Evolutionary conservation across 164 flowering plant species (phyloP).

Genomic region (Cinnamomum micranthum): DNA sequence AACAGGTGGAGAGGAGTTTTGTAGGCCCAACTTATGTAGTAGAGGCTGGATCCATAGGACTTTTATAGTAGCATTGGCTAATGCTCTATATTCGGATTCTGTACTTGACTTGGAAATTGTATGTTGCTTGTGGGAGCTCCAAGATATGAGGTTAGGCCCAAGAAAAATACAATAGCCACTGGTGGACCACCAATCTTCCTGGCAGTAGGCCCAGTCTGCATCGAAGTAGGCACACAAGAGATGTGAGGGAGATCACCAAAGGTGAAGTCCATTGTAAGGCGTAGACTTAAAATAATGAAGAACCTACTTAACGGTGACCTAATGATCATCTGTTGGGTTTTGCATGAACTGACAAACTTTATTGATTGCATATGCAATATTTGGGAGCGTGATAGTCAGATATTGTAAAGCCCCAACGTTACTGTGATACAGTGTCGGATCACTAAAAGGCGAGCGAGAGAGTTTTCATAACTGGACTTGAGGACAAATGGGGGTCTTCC

Average conservation of each 20-base stretch:
- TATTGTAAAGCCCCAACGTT: background rate
- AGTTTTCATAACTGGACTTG: background rate
- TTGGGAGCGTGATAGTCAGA: background rate
- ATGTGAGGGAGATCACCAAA: background rate
- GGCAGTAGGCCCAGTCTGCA: background rate
- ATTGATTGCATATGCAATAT: background rate
- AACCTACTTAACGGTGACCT: background rate
- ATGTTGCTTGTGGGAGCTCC: no score
- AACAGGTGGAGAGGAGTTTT: background rate
- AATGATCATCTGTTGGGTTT: rapidly evolving
- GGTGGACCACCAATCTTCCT: background rate
- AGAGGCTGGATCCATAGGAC: background rate
- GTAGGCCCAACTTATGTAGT: background rate
- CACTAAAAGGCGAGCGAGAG: background rate
- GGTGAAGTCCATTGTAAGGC: background rate
- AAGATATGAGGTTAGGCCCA: no score
- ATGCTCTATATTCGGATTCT: background rate
- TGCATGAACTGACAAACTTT: background rate
- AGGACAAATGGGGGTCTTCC: background rate
- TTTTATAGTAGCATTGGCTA: no score
- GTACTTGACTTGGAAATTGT: no score
- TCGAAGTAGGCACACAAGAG: background rate
- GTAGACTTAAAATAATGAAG: background rate
- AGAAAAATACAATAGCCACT: background rate
- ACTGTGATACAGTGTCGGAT: background rate